A percentile compares a stretch with the other conserved stretches of the same genome.
These are phyloP conservation scores for Alisma plantagoaquatica DNA, from an alignment of 106 monocot genomes.

Conservation along the genomic window DNA sequence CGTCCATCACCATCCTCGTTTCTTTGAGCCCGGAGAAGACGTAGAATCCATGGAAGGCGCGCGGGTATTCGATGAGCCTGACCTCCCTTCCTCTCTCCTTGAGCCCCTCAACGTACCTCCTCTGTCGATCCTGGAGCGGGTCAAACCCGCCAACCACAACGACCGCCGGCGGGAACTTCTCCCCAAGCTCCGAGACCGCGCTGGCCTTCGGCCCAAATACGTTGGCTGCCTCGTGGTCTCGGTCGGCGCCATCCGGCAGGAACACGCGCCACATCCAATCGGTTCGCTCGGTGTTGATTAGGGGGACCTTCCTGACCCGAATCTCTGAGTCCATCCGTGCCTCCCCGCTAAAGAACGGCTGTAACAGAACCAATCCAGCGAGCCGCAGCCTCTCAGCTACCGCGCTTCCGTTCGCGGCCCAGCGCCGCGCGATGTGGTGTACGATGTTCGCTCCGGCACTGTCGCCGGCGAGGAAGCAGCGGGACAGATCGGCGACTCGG, in stretches of 20 bases:
- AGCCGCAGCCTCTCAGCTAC: not conserved
- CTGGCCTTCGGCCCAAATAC: not conserved
- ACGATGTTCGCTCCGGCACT: constrained; percentile 41
- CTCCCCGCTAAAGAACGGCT: constrained; percentile 34
- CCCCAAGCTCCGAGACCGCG: constrained; percentile 6
- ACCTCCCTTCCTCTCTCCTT: constrained; percentile 5
- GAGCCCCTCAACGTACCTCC: constrained; percentile 11
- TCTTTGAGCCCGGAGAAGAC: constrained; percentile 6
- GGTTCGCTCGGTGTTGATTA: constrained; percentile 8
- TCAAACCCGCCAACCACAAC: constrained; percentile 10
- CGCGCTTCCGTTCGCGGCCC: not conserved
- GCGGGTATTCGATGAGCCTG: constrained; percentile 7
- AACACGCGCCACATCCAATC: constrained; percentile 40
- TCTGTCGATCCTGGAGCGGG: constrained; percentile 15
- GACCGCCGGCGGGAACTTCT: constrained; percentile 11
- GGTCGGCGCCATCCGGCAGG: constrained; percentile 17
- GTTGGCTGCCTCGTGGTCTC: constrained; percentile 18
- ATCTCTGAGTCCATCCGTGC: constrained; percentile 21
- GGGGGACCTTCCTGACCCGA: constrained; percentile 3
- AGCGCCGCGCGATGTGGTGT: constrained; percentile 20
- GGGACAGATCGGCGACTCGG: constrained; percentile 11
- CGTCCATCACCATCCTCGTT: not conserved
- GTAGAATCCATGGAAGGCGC: constrained; percentile 11
- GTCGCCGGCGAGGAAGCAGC: constrained; percentile 26
- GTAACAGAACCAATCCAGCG: constrained; percentile 8